Evolutionary conservation across 139 green algal genomes (phyloP).

Genomic region (Astrephomene gubernaculifera): DNA sequence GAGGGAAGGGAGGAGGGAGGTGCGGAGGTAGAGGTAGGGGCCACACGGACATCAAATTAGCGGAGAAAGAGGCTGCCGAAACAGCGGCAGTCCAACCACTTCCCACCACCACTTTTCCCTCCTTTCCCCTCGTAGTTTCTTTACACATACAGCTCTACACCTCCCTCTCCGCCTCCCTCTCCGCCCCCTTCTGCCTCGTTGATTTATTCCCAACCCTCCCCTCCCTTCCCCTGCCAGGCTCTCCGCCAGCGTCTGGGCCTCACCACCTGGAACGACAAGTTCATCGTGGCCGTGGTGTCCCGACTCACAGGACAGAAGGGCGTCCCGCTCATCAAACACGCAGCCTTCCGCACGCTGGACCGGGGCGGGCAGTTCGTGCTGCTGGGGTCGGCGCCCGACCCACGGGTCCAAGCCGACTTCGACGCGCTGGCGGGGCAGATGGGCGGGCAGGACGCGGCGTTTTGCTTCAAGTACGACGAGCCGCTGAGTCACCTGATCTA

Average conservation of each 20-base stretch:
- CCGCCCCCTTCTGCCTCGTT: too few species aligned
- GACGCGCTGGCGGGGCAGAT: slow-evolving; percentile 67
- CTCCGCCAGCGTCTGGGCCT: slow-evolving; percentile 79
- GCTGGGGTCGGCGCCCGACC: slow-evolving; percentile 95
- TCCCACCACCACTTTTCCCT: too few species aligned
- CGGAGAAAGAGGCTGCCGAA: too few species aligned
- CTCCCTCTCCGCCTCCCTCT: background rate
- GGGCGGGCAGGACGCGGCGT: slow-evolving; percentile 55
- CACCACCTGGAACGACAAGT: slow-evolving; percentile 68
- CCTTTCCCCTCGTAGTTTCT: too few species aligned
- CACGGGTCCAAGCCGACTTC: slow-evolving; percentile 84
- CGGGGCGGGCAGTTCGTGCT: slow-evolving; percentile 97
- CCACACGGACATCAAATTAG: too few species aligned
- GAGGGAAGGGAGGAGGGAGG: too few species aligned
- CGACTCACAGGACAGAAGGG: slow-evolving; percentile 94
- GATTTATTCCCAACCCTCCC: background rate
- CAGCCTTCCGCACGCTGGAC: slow-evolving; percentile 81
- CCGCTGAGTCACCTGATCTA: slow-evolving; percentile 90
- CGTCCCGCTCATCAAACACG: slow-evolving; percentile 97
- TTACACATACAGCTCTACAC: too few species aligned
- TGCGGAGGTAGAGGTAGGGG: too few species aligned
- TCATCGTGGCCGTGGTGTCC: slow-evolving; percentile 79
- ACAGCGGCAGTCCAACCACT: too few species aligned
- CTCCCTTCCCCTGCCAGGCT: slow-evolving; percentile 30
- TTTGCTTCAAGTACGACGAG: slow-evolving; percentile 93